Base-by-base conservation (phyloP, 2,329 filamentous ascomycete genomes). In the Karstenula rhodostoma region DNA sequence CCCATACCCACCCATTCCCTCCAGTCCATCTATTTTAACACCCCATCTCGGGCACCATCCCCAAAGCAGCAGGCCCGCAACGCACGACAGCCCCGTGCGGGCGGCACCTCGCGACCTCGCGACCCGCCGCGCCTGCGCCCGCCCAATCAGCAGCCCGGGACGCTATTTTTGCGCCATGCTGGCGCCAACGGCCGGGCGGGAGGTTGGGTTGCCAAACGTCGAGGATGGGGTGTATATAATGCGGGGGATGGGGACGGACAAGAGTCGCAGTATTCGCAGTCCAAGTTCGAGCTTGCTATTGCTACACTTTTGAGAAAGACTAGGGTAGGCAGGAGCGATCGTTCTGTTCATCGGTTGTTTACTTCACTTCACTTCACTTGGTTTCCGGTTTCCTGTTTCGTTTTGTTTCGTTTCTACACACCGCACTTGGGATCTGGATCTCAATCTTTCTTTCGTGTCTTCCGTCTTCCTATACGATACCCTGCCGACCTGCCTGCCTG, bases 361-460 rank as follows among this genome's bases (percentile, higher is more conserved):
- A 37, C 50, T 49, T 58, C 40, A 23, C n/a, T 22, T 47, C n/a
- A n/a, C n/a, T n/a, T n/a, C n/a, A n/a, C n/a, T n/a, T n/a, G n/a
- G n/a, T n/a, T n/a, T n/a, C n/a, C n/a, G n/a, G n/a, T n/a, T n/a
- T n/a, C n/a, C n/a, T n/a, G n/a, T n/a, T n/a, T n/a, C n/a, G 37
- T 57, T 44, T n/a, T 57, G 52, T 61, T 48, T 46, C 60, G 49
- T 60, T 53, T 43, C 32, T 5, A 33, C 8, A 13, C n/a, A n/a
- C n/a, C n/a, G n/a, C n/a, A 19, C 49, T 37, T 59, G 62, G 56
- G 57, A 66, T 66, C 61, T 60, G 61, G 59, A 63, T 67, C 63
- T 66, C 63, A 57, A 50, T 58, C 54, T 49, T 64, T 52, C 56
- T 46, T 66, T 19, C 25, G 43, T 43, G 12, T 29, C 32, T 32